Conservation (phyloP, 805 yeast species). For the Saturnispora gosingensis region DNA sequence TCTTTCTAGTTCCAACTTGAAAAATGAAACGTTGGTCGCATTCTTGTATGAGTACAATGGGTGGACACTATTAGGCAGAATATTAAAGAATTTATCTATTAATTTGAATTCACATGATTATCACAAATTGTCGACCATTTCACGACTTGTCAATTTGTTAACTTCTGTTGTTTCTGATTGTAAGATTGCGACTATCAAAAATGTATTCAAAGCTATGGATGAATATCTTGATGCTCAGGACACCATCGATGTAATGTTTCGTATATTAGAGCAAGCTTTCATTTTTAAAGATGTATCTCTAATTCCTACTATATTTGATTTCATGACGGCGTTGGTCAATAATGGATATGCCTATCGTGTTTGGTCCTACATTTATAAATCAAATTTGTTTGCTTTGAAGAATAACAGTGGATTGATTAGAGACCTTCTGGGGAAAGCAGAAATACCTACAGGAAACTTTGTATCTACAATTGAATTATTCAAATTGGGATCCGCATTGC, state of each 20-base stretch:
- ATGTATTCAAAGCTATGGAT: conserved; percentile 28
- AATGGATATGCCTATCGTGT: conserved; percentile 50
- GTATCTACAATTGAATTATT: conserved; percentile 52
- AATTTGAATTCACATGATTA: conserved; percentile 28
- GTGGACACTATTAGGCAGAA: conserved; percentile 77
- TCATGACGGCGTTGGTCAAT: conserved; percentile 39
- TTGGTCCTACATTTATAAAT: conserved; percentile 69
- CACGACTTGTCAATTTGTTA: conserved; percentile 44
- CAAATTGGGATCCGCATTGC: conserved; percentile 44
- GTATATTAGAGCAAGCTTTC: conserved; percentile 60
- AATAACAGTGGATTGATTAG: conserved; percentile 58
- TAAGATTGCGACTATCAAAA: conserved; percentile 22
- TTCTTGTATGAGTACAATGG: conserved; percentile 74
- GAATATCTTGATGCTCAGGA: conserved; percentile 26
- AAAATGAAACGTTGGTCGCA: conserved; percentile 35
- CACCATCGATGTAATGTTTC: conserved; percentile 46
- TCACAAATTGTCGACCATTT: conserved; percentile 33
- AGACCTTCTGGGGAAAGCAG: conserved; percentile 59
- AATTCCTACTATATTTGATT: conserved; percentile 36
- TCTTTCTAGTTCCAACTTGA: not conserved
- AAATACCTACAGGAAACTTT: conserved; percentile 59
- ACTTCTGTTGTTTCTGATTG: conserved; percentile 36
- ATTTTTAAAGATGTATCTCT: conserved; percentile 42
- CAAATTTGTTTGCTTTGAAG: conserved; percentile 52
- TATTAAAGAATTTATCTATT: conserved; percentile 53